Base-by-base conservation (phyloP, 306 rosid species). In the Castanea crenata region DNA sequence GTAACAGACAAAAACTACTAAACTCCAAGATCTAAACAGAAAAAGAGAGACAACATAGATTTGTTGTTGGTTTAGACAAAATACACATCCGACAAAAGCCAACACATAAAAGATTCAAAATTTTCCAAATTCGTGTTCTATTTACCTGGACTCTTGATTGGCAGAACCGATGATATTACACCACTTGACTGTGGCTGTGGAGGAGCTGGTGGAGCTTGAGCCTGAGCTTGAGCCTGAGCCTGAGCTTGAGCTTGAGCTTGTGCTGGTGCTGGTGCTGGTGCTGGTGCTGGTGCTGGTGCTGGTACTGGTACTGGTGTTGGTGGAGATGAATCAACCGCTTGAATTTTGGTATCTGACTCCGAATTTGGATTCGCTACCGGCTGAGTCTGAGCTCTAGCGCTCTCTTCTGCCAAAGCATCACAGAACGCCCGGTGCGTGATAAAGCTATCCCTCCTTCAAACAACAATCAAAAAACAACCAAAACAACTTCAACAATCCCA, bases 371-470 rank as follows among this genome's bases (percentile, higher is more conserved):
- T 86, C 59, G 29, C 84, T 55, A 15, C 55, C n/a, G 69, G 23
- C 31, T 69, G 84, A 75, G 84, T 38, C 21, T 84, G 93, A 80
- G 83, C 83, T 85, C 85, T 87, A 4, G 91, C 87, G 62, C 89
- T 88, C 51, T 94, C 98, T 78, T 87, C 93, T 3, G 97, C 94
- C 82, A 94, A 86, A 21, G 93, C 98, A 83, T 92, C 98, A 52
- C 98, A 94, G 77, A 94, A 94, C 44, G 98, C 97, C 71, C 98
- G 90, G 76, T 94, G 98, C 55, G 98, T 92, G 55, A 94, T 89
- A 76, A 94, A 94, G 84, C 97, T 92, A 78, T 94, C 98, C 88
- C 97, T 94, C 92, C 98, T 94, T 77, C 76, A 82, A 72, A 41
- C 46, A 41, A 41, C 46, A 41, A 41, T 41, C 0, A 6, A 63